Evolutionary conservation across 192 early-diverging fungal species (phyloP), one percentile per base, ranked within the genome.

Genomic region (Podila minutissima): DNA sequence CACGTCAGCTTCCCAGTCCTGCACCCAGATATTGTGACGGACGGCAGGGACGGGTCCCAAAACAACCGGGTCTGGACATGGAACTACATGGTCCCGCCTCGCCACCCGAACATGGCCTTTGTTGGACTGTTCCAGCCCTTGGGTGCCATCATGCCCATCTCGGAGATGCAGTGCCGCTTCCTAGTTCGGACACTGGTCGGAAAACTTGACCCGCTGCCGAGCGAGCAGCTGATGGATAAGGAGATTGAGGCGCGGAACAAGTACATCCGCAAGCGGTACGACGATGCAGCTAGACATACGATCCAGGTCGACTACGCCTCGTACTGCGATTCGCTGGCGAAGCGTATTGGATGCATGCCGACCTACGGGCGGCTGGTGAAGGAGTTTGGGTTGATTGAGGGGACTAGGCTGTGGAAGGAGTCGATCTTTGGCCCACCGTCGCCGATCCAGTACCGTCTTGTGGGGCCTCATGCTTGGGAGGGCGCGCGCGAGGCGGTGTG

Each of bases 121-220:
- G 71, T 90, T 3, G 90, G 88, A 20, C 72, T 92, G 29, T 75
- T 86, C 26, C 88, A 90, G 60, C 74, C 88, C 1, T 68, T 82
- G 31, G 90, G 90, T 0, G 81, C 90, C 15, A 63, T 90, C 24
- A 84, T 88, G 74, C 89, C 89, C 31, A 75, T 89, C 15, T 72
- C 79, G 11, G 89, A 92, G 63, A 77, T 92, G 73, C 89, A 92
- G 75, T 60, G 82, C 12, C 82, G 88, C 13, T 88, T 85, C 72
- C 75, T 86, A 1, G 79, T 86, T 1, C 74, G 82, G 17, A 82
- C 85, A 0, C 82, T 86, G 64, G 74, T 79, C 1, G 89, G 83
- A 8, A 69, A 70, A 50, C 26, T 69, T 19, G 31, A 38, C 12
- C 50, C 70, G 3, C 67, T 89, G 20, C 90, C 90, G 33, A 55